phyloP scores from a whole-genome alignment of 2,329 filamentous ascomycete genomes.

The Penicillium brevicompactum region DNA sequence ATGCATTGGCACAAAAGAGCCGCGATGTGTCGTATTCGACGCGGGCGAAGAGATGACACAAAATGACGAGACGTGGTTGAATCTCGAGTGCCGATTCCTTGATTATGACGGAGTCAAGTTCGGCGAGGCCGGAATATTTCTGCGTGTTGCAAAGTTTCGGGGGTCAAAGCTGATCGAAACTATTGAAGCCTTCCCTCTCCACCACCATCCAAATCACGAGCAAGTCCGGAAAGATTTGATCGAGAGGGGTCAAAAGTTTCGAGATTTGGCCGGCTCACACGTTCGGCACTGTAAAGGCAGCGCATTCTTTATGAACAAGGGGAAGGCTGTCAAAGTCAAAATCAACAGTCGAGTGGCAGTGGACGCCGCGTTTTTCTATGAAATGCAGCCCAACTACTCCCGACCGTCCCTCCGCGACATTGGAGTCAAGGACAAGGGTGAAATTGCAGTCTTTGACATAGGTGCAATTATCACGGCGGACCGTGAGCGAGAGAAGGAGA shows the following conservation, averaged over 20 bases:
- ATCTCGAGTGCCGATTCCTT: slow-evolving; percentile 31
- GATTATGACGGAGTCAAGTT: slow-evolving; percentile 33
- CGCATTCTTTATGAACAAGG: slow-evolving; percentile 36
- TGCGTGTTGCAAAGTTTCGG: slow-evolving; percentile 28
- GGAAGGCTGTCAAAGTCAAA: slow-evolving; percentile 20
- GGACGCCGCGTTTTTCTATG: slow-evolving; percentile 23
- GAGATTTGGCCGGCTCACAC: slow-evolving; percentile 26
- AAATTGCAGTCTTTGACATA: slow-evolving; percentile 15
- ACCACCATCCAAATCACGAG: slow-evolving; percentile 26
- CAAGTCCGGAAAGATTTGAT: slow-evolving; percentile 26
- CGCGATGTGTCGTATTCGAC: slow-evolving; percentile 24
- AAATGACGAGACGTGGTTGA: slow-evolving; percentile 23
- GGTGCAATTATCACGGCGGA: slow-evolving; percentile 9
- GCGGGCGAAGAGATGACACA: slow-evolving; percentile 22
- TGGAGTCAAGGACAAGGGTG: slow-evolving; percentile 11
- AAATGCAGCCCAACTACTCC: slow-evolving; percentile 29
- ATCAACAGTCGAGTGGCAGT: slow-evolving; percentile 25
- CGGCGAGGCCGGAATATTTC: slow-evolving; percentile 25
- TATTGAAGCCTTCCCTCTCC: slow-evolving; percentile 35
- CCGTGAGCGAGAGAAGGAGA: slow-evolving; percentile 16
- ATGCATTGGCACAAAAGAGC: slow-evolving; percentile 26
- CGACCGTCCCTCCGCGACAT: slow-evolving; percentile 17
- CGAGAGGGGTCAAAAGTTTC: slow-evolving; percentile 31
- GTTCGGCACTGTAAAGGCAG: slow-evolving; percentile 34
- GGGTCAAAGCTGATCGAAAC: slow-evolving; percentile 31